phyloP scores from a whole-genome alignment of 2,329 filamentous ascomycete species.

The Sclerotinia minor region DNA sequence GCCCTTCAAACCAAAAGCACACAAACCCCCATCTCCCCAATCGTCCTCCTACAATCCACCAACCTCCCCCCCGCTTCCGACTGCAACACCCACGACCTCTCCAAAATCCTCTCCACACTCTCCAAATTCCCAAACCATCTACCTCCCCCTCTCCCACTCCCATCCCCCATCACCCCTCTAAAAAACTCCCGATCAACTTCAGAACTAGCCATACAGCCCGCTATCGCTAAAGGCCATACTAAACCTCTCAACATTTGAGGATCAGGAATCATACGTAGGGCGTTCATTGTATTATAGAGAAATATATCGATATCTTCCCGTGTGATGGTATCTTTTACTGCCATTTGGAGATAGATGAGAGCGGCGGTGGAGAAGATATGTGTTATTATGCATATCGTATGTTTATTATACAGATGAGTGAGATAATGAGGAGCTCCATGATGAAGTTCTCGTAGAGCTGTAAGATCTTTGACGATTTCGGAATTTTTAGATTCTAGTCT shows the following conservation, averaged over 20 bases:
- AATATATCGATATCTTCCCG: conserved; percentile 9
- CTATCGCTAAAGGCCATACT: conserved; percentile 31
- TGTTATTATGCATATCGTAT: conserved; percentile 26
- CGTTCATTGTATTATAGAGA: conserved; percentile 27
- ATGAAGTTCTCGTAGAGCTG: not conserved
- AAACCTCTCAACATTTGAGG: conserved; percentile 27
- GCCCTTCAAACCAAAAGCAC: conserved; percentile 24
- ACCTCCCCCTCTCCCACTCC: too few relatives aligned
- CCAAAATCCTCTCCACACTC: conserved; percentile 28
- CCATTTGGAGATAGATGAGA: conserved; percentile 31
- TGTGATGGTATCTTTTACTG: not conserved
- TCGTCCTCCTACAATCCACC: conserved; percentile 25
- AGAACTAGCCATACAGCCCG: conserved; percentile 31
- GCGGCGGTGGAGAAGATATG: conserved; percentile 30
- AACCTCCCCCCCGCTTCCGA: conserved; percentile 1
- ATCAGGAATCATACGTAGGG: conserved; percentile 26
- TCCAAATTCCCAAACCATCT: conserved; percentile 28
- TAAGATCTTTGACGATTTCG: conserved; percentile 13
- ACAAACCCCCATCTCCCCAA: conserved; percentile 24
- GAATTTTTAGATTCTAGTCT: conserved; percentile 12
- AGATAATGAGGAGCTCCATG: not conserved
- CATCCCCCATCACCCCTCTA: conserved; percentile 22
- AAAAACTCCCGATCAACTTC: conserved; percentile 30
- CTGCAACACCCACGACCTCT: conserved; percentile 30
- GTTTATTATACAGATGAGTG: conserved; percentile 17